These are phyloP conservation scores for Lactarius sp. DNA, from an alignment of 768 basidiomycete genomes.

Conservation along the genomic window DNA sequence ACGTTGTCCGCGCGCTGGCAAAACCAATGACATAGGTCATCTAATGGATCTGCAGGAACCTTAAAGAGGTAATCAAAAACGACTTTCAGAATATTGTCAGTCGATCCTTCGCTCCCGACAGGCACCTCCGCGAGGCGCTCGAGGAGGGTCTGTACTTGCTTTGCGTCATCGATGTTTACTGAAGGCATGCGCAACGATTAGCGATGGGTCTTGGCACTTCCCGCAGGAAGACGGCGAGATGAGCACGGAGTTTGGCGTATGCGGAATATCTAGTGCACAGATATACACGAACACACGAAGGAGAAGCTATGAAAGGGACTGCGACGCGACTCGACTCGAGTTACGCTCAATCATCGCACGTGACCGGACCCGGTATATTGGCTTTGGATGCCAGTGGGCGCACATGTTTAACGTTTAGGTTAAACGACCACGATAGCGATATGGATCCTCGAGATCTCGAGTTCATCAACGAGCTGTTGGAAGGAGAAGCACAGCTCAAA, in stretches of 20 bases:
- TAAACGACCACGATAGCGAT: background rate
- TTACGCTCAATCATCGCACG: background rate
- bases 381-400: background rate
- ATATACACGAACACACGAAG: background rate
- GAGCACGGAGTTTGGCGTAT: background rate
- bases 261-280: background rate
- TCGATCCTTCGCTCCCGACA: constrained; percentile 44
- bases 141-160: constrained; percentile 46
- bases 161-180: constrained; percentile 3
- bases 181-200: constrained; percentile 4
- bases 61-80: constrained; percentile 54
- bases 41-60: constrained; percentile 33
- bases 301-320: background rate
- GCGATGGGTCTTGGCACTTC: background rate
- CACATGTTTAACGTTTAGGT: constrained; percentile 3
- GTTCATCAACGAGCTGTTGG: constrained; percentile 20
- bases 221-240: background rate
- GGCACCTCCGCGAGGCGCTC: constrained; percentile 54
- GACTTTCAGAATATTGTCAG: constrained; percentile 44
- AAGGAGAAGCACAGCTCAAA: constrained; percentile 20
- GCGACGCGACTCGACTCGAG: too few species aligned
- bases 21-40: constrained; percentile 65
- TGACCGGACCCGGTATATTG: background rate
- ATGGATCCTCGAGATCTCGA: constrained; percentile 26
- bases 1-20: constrained; percentile 56